phyloP scores from a whole-genome alignment of 805 yeast species.

The Saccharomycopsis sp. region DNA sequence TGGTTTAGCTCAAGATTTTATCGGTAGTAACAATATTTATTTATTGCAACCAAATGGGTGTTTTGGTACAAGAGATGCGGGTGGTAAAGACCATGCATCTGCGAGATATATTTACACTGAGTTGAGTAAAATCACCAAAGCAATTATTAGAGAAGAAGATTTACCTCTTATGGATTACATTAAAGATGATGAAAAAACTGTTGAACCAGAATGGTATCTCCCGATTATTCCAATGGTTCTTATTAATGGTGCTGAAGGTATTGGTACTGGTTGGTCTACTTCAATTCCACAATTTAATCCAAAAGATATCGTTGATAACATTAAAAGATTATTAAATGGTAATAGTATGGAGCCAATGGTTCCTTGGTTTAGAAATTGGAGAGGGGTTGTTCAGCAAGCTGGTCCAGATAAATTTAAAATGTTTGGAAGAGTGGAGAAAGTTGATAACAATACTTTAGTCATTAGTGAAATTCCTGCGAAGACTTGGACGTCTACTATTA shows the following conservation, averaged over 20 bases:
- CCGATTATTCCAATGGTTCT: slow-evolving; percentile 94
- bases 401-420: slow-evolving; percentile 66
- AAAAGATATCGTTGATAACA: slow-evolving; percentile 65
- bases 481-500: slow-evolving; percentile 88
- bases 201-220: slow-evolving; percentile 92
- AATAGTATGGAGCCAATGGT: slow-evolving; percentile 64
- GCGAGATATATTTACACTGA: slow-evolving; percentile 94
- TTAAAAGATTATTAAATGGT: slow-evolving; percentile 64
- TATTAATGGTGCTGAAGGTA: slow-evolving; percentile 96
- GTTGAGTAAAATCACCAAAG: slow-evolving; percentile 65
- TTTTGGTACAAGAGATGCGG: slow-evolving; percentile 92
- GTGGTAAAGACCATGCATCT: slow-evolving; percentile 99
- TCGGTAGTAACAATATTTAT: slow-evolving; percentile 87
- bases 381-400: slow-evolving; percentile 63
- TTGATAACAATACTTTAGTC: slow-evolving; percentile 73
- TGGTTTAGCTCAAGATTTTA: slow-evolving; percentile 90
- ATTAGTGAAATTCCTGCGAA: slow-evolving; percentile 90
- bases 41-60: slow-evolving; percentile 86
- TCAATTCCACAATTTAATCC: slow-evolving; percentile 90
- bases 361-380: slow-evolving; percentile 98
- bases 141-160: slow-evolving; percentile 73
- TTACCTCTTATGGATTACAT: slow-evolving; percentile 69
- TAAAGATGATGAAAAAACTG: slow-evolving; percentile 88
- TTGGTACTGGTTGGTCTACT: slow-evolving; percentile 99
- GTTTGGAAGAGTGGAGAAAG: slow-evolving; percentile 73